These are phyloP conservation scores for Galerina marginata DNA, from an alignment of 768 basidiomycete species.

Conservation along the genomic window DNA sequence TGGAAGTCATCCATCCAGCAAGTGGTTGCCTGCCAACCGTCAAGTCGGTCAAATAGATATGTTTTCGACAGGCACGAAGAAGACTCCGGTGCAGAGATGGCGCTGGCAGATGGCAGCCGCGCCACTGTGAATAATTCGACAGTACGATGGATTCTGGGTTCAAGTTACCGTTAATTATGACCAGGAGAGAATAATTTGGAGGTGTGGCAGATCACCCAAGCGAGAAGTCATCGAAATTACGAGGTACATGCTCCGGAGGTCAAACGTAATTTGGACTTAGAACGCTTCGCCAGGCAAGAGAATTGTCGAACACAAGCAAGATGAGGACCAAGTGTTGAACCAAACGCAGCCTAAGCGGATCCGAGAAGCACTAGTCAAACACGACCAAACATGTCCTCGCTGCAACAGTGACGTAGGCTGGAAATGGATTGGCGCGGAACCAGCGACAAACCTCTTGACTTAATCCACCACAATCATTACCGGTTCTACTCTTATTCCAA, in stretches of 20 bases:
- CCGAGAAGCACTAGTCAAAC: constrained; percentile 10
- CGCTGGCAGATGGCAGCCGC: constrained; percentile 13
- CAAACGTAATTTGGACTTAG: constrained; percentile 21
- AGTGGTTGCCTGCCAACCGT: constrained; percentile 9
- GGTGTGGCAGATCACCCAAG: constrained; percentile 1
- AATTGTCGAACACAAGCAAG: constrained; percentile 10
- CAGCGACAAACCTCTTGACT: neutral
- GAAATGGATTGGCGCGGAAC: neutral
- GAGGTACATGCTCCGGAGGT: neutral
- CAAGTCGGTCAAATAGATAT: constrained; percentile 4
- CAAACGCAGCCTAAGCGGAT: constrained; percentile 3
- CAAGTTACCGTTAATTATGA: constrained; percentile 15
- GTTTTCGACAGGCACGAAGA: constrained; percentile 10
- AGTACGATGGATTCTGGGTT: constrained; percentile 5
- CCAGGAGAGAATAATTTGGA: constrained; percentile 1
- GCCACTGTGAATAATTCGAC: constrained; percentile 7
- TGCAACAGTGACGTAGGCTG: constrained; percentile 7
- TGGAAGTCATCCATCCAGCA: neutral
- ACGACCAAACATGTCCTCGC: constrained; percentile 2
- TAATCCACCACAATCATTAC: constrained; percentile 2
- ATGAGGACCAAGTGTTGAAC: neutral
- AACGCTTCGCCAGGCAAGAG: constrained; percentile 15
- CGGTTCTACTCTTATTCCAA: constrained; percentile 8
- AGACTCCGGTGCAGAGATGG: constrained; percentile 10
- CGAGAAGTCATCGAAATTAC: constrained; percentile 1